Base-by-base conservation (phyloP, 176 grass and related monocot species). In the Aegilops sharonensis region DNA sequence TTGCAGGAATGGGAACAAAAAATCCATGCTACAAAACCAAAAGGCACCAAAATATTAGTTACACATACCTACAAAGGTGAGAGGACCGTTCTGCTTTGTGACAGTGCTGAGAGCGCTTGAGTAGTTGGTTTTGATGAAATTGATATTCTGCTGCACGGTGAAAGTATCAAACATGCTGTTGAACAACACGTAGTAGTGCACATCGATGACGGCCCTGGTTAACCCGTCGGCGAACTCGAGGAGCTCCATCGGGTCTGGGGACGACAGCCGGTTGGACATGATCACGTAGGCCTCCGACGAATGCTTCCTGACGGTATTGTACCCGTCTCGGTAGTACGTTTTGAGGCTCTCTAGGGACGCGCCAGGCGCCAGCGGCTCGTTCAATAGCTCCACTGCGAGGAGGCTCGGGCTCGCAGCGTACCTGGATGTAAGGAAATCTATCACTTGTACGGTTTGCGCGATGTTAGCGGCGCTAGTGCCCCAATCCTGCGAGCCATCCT, bases 291-390 rank as follows among this genome's bases (percentile, higher is more conserved):
- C 91, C 18, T 75, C 24, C 0, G 88, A 74, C 0, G 95, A 88
- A 79, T 97, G 60, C 62, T 59, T 86, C 11, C 95, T 68, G 63
- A 97, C 92, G 31, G 83, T 64, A 40, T 89, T n/a, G 80, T 97
- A 97, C 3, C 85, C 92, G 14, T 64, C 83, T 47, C 77, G 85
- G 59, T 97, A 97, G 80, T 97, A 97, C 25, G 88, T 93, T 12
- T 31, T 80, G 2, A 97, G 25, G 34, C 79, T 90, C 3, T 81
- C 23, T 30, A 95, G 75, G 5, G 92, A 84, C 2, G 70, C 87
- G 3, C 83, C 83, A 0, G 89, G 88, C 0, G 91, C 92, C 45
- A 18, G 1, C 3, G 95, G 95, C 48, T 95, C 92, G 12, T 97
- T 97, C 18, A 97, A 57, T 5, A 97, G 65, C 87, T 95, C 92